phyloP scores from a whole-genome alignment of 2,329 filamentous ascomycete genomes.

The Diaporthe sp. region DNA sequence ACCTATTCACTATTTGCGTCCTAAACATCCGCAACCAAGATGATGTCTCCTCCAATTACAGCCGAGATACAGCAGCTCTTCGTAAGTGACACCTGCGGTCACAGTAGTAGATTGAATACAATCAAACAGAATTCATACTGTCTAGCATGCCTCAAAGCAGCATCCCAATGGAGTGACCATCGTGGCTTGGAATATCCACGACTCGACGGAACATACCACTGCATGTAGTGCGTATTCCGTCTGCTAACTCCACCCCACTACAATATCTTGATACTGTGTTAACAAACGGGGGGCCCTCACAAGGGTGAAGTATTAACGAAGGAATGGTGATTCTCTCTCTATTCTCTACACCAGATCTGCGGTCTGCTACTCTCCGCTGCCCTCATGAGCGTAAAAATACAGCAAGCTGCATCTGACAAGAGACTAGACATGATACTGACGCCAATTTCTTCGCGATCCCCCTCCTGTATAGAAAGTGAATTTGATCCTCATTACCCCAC shows the following conservation, averaged over 20 bases:
- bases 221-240: too few species aligned
- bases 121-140: too few species aligned
- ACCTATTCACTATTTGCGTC: background rate
- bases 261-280: background rate
- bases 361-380: too few species aligned
- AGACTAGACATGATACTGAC: background rate
- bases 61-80: background rate
- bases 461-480: background rate
- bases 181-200: too few species aligned
- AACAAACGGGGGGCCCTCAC: background rate
- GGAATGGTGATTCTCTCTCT: background rate
- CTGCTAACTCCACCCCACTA: background rate
- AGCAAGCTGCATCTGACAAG: background rate
- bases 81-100: too few species aligned
- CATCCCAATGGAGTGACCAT: too few species aligned
- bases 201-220: too few species aligned
- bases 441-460: background rate
- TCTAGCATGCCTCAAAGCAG: too few species aligned
- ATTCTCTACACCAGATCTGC: background rate
- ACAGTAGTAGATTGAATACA: too few species aligned
- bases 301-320: background rate
- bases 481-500: background rate
- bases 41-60: background rate
- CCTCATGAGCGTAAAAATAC: background rate
- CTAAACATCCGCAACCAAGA: background rate